Evolutionary conservation across 345 rosid species (phyloP).

Genomic region (Combretum micranthum): DNA sequence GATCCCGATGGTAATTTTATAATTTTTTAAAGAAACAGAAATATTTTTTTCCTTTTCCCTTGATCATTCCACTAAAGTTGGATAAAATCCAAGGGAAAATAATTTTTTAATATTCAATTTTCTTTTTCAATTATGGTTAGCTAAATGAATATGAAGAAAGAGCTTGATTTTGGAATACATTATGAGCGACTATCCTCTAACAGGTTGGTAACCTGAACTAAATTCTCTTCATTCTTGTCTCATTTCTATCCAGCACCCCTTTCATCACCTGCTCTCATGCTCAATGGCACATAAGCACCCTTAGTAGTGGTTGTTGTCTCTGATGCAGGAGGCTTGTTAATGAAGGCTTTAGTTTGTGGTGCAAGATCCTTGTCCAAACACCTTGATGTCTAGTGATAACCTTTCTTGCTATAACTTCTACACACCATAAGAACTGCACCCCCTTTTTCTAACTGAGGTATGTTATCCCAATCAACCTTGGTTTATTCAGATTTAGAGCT

Average conservation of each 20-base stretch:
- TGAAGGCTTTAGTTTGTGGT: constrained; percentile 34
- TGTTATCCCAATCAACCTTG: constrained; percentile 43
- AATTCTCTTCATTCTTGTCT: constrained; percentile 90
- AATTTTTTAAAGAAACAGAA: too few relatives aligned
- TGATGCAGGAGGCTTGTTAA: constrained; percentile 52
- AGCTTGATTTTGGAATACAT: too few relatives aligned
- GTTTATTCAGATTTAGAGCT: constrained; percentile 68
- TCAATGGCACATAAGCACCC: constrained; percentile 67
- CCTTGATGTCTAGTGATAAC: constrained; percentile 89
- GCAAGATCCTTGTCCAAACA: constrained; percentile 92
- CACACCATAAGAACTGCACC: constrained; percentile 91
- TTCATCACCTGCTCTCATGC: constrained; percentile 71
- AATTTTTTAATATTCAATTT: too few relatives aligned
- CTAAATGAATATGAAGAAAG: too few relatives aligned
- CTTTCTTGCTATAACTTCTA: constrained; percentile 80
- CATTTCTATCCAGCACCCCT: constrained; percentile 60
- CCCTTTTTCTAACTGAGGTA: constrained; percentile 58
- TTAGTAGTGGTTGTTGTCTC: constrained; percentile 44
- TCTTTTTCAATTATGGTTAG: too few relatives aligned
- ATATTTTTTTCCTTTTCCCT: too few relatives aligned
- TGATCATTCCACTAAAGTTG: too few relatives aligned
- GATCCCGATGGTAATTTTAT: too few relatives aligned
- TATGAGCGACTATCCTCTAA: constrained; percentile 90
- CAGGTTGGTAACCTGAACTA: constrained; percentile 72
- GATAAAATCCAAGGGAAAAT: too few relatives aligned